Evolutionary conservation across 1,284 basidiomycete genomes (phyloP).

Genomic region (Cryptococcus neoformans): DNA sequence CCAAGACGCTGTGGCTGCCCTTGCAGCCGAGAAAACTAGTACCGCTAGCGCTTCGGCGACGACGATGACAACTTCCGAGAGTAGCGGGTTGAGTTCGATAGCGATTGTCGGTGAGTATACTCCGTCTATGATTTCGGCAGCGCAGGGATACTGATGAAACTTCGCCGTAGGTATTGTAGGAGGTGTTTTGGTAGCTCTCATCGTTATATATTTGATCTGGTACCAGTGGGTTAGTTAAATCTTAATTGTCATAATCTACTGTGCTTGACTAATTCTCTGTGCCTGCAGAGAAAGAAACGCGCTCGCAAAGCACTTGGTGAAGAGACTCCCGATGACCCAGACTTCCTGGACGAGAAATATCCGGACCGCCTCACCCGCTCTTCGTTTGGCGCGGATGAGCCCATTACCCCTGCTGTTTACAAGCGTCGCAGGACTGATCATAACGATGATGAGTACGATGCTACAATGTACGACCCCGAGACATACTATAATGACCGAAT

Average conservation of each 20-base stretch:
- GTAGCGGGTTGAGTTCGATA: constrained; percentile 42
- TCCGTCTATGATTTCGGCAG: background rate
- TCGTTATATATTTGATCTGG: constrained; percentile 11
- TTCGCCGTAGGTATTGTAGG: constrained; percentile 10
- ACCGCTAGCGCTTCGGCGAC: constrained; percentile 2
- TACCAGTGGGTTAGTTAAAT: constrained; percentile 12
- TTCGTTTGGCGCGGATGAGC: constrained; percentile 14
- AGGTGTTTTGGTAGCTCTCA: constrained; percentile 11
- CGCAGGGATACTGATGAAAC: background rate
- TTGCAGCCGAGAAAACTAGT: background rate
- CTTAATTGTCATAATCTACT: background rate
- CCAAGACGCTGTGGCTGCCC: constrained; percentile 3
- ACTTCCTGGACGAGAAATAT: constrained; percentile 7
- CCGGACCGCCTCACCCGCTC: constrained; percentile 9
- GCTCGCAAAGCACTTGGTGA: constrained; percentile 7
- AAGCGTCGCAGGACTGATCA: background rate
- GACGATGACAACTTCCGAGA: constrained; percentile 10
- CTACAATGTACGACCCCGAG: background rate
- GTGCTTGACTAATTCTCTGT: background rate
- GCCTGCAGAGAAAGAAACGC: constrained; percentile 9
- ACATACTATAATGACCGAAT: constrained; percentile 4
- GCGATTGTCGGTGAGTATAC: constrained; percentile 6
- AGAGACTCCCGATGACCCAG: constrained; percentile 4
- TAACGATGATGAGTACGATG: background rate
- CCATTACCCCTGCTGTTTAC: constrained; percentile 9